Base-by-base conservation (phyloP, 805 yeast species). In the Candida coleopterorum region DNA sequence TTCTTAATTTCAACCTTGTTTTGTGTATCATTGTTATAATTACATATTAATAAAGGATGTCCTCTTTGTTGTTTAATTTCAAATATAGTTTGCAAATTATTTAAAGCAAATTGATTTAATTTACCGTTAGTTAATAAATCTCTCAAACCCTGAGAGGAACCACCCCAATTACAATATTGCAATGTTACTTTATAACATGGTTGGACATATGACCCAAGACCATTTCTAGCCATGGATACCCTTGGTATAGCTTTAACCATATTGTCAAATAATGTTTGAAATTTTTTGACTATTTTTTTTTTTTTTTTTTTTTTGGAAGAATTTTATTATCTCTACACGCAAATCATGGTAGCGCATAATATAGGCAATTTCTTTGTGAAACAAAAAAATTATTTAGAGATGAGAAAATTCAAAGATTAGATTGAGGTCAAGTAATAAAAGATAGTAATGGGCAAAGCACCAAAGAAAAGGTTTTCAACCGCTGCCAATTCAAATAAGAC, bases 111-210 rank as follows among this genome's bases (percentile, higher is more conserved):
- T 7, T 63, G 44, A 35, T 73, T 63, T 76, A 69, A 49, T 74
- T 70, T 35, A 56, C 70, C 70, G 29, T 71, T 65, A 28, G 49
- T 49, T 37, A 93, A 62, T 41, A 83, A 77, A 38, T 82, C 79
- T 54, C 88, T 70, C 64, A 88, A 74, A 3, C 97, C 97, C 35
- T 71, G 70, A 1, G 97, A 89, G 2, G 95, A 83, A 16, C 97
- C 97, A 29, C 97, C 97, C 81, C 94, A 83, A 70, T 93, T 88
- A 66, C 96, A 88, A 64, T 81, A 93, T 42, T 85, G 82, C 31
- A 93, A 58, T 1, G 81, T 72, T 35, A 93, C 72, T 52, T 75
- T 77, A 49, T 75, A 77, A 65, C 97, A 88, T 26, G 89, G 87
- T 17, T 69, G 64, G 6, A 85, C 72, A 53, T 73, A 85, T 0